Base-by-base conservation (phyloP, 2,329 filamentous ascomycete genomes). In the Nemania sp. region DNA sequence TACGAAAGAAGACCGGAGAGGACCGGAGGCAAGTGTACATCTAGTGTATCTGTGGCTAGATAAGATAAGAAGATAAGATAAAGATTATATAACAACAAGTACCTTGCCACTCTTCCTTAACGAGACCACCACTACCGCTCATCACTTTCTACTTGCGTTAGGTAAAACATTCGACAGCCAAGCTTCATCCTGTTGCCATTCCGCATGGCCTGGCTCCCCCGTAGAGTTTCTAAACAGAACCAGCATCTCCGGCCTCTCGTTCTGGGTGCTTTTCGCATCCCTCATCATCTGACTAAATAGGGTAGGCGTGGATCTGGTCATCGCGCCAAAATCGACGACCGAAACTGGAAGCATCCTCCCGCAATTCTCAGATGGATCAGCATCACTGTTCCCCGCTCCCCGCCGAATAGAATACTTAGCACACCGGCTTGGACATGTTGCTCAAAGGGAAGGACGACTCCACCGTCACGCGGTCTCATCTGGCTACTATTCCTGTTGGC, bases 281-380 rank as follows among this genome's bases (percentile, higher is more conserved):
- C 72, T 77, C 66, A 35, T 79, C 78, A 7, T 71, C 69, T 34
- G 78, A 2, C 78, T 74, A 1, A 78, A 67, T 1, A 80, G 71
- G 2, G 76, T 59, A 2, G 75, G 75, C 5, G 72, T 70, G n/a
- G n/a, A n/a, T n/a, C n/a, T n/a, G 1, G 9, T 48, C 76, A 80
- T 77, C 3, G 58, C 59, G 29, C 65, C 59, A 58, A 77, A 78
- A 54, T 72, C 73, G 6, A 68, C 58, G 21, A 67, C 67, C 59
- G 75, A 74, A 53, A 75, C 74, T 1, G 74, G 72, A 4, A 75
- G 40, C 59, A 74, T 66, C 9, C 56, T 58, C 11, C 65, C 63
- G 2, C 72, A 75, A 10, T 47, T 62, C 32, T 69, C 69, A 1
- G 70, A 73, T 12, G 77, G 57, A 37, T 72, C 69, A 0, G 65